Conservation (phyloP, 164 flowering plant species). For the Santalum album region DNA sequence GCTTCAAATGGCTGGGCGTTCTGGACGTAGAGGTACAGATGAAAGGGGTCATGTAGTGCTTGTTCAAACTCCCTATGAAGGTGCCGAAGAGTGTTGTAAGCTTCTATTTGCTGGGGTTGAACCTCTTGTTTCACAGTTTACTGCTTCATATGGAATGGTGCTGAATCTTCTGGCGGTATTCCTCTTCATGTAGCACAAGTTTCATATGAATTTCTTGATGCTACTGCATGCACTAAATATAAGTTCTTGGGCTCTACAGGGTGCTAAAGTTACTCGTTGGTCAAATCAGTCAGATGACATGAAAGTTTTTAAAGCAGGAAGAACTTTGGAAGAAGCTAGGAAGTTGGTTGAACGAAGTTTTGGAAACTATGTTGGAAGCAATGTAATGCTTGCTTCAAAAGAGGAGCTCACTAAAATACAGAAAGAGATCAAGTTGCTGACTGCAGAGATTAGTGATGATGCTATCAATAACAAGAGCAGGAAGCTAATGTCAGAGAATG, state of each 20-base stretch:
- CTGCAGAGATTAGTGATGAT: constrained; percentile 61
- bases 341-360: constrained; percentile 91
- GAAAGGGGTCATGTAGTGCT: constrained; percentile 79
- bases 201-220: background rate
- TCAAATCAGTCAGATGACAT: constrained; percentile 36
- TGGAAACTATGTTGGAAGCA: constrained; percentile 96
- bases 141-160: constrained; percentile 99
- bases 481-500: constrained; percentile 46
- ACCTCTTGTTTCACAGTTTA: constrained; percentile 95
- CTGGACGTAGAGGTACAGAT: constrained; percentile 96
- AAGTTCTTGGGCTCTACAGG: constrained; percentile 23
- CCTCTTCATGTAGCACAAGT: constrained; percentile 8
- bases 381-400: constrained; percentile 86
- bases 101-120: constrained; percentile 78
- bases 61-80: constrained; percentile 86
- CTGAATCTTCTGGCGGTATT: constrained; percentile 84
- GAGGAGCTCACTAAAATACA: constrained; percentile 71
- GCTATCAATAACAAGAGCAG: constrained; percentile 67
- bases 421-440: constrained; percentile 57
- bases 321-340: constrained; percentile 89
- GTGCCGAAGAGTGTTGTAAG: constrained; percentile 93
- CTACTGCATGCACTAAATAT: constrained; percentile 3
- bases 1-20: constrained; percentile 98
- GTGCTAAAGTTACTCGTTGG: constrained; percentile 60
- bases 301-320: constrained; percentile 41